Percentiles rank a stretch among this genome's conserved stretches.
Evolutionary conservation across 2,329 filamentous ascomycete genomes (phyloP).

Genomic region (Monilinia aucupariae): DNA sequence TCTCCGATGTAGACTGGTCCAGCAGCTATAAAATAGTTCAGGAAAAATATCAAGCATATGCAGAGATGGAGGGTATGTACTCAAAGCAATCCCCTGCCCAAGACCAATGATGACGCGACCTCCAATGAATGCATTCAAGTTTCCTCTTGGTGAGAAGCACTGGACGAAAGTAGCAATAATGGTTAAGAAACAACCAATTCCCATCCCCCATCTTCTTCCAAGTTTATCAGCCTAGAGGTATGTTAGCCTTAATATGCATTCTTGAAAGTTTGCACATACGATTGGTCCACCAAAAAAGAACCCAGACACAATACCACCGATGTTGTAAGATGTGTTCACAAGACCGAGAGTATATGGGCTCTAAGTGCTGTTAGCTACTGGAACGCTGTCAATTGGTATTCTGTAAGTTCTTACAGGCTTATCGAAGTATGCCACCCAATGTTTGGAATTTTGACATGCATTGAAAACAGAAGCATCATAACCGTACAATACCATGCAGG

Average conservation of each 20-base stretch:
- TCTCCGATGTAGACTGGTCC: slow-evolving; percentile 69
- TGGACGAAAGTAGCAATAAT: slow-evolving; percentile 66
- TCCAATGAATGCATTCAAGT: slow-evolving; percentile 61
- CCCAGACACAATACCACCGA: slow-evolving; percentile 61
- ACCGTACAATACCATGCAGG: slow-evolving; percentile 72
- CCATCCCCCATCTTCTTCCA: slow-evolving; percentile 62
- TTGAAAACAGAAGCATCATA: slow-evolving; percentile 73
- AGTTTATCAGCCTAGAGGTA: slow-evolving; percentile 46
- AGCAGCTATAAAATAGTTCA: slow-evolving; percentile 2
- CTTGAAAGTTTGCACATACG: slow-evolving; percentile 4
- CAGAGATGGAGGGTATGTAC: slow-evolving; percentile 34
- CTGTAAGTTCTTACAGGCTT: slow-evolving; percentile 18
- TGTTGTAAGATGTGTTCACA: slow-evolving; percentile 65
- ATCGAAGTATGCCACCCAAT: slow-evolving; percentile 63
- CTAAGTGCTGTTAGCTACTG: slow-evolving; percentile 14
- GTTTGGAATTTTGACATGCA: slow-evolving; percentile 59
- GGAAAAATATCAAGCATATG: not conserved
- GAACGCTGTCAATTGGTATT: too few species aligned
- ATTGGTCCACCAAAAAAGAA: slow-evolving; percentile 63
- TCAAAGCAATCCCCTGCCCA: slow-evolving; percentile 62
- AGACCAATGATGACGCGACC: slow-evolving; percentile 65
- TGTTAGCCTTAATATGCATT: not conserved
- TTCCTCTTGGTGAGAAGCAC: slow-evolving; percentile 54
- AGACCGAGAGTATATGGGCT: slow-evolving; percentile 44
- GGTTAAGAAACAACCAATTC: slow-evolving; percentile 56